A percentile compares a stretch with the other conserved stretches of the same genome.
Conservation (phyloP, 2,329 filamentous ascomycete genomes). For the Aspergillus sp. region DNA sequence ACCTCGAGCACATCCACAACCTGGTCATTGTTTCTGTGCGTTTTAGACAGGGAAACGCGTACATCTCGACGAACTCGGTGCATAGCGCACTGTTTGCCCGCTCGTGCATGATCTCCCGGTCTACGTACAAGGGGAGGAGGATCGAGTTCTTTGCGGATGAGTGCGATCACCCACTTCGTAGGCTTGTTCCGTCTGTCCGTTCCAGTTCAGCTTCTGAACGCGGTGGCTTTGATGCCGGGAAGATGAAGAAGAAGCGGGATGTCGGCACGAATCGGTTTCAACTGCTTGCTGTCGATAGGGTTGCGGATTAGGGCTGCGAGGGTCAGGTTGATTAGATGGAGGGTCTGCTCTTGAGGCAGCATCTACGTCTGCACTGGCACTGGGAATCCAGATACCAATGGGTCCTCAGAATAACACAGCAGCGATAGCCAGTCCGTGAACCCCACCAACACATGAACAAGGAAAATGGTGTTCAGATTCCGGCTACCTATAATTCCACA, state of each 20-base stretch:
- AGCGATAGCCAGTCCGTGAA: no score
- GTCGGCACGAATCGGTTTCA: no score
- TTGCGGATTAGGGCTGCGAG: no score
- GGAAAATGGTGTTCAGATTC: constrained; percentile 20
- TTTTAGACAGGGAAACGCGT: constrained; percentile 51
- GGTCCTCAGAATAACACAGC: no score
- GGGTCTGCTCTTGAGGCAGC: no score
- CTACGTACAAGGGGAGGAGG: constrained; percentile 58
- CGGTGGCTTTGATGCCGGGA: no score
- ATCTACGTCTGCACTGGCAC: no score
- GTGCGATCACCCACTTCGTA: constrained; percentile 53
- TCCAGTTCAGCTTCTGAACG: no score
- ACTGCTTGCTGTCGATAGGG: no score
- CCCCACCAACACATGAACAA: constrained; percentile 9
- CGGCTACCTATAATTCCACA: constrained; percentile 22
- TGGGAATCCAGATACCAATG: no score
- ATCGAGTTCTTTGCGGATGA: constrained; percentile 67
- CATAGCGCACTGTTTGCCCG: constrained; percentile 65
- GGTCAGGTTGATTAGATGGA: no score
- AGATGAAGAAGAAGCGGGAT: no score
- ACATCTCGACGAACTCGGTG: constrained; percentile 68
- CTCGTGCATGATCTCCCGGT: constrained; percentile 63
- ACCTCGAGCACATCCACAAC: constrained; percentile 76
- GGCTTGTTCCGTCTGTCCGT: constrained; percentile 6
- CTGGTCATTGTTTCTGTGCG: constrained; percentile 59